Base-by-base conservation (phyloP, 2,329 filamentous ascomycete species). In the Bipolaris oryzae region DNA sequence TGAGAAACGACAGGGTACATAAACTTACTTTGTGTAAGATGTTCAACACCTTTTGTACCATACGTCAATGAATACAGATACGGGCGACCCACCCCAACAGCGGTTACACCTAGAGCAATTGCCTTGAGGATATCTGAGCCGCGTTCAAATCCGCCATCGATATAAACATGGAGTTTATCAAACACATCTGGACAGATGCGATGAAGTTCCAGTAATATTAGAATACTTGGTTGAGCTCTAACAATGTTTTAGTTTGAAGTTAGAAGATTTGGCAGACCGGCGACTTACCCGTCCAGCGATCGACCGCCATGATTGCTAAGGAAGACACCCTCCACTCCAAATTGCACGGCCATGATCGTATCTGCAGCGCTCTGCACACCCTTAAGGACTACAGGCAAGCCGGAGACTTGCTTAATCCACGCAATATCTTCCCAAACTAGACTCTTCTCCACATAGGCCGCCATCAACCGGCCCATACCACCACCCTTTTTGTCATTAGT, bases 351-450 rank as follows among this genome's bases (percentile, higher is more conserved):
- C 53, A 76, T 73, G 48, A 67, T 72, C 13, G 82, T 82, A 66
- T 85, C 82, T 1, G 75, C 79, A 2, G 81, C 76, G 42, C 78
- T 79, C 63, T 84, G 81, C 51, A 82, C 84, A 0, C 85, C 86
- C 71, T 89, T 88, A 34, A 86, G 78, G 58, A 85, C 82, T 50
- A 91, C 84, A 0, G 87, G 85, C 0, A 87, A 86, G 57, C 85
- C 79, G 85, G 87, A 90, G 55, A 87, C 71, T 63, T 82, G 76
- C 61, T 82, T 79, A 59, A 90, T 67, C 45, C 85, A 77, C n/a
- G 78, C 76, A 34, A 90, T 71, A 35, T 90, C 80, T 1, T 85
- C 82, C 88, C 88, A 90, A 0, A 79, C 78, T 62, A 85, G 85
- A 41, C 80, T 78, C 13, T 74, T 66, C 74, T 75, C 55, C 73